Base-by-base conservation (phyloP, 2,329 filamentous ascomycete genomes). In the Cercospora zeae-maydis region DNA sequence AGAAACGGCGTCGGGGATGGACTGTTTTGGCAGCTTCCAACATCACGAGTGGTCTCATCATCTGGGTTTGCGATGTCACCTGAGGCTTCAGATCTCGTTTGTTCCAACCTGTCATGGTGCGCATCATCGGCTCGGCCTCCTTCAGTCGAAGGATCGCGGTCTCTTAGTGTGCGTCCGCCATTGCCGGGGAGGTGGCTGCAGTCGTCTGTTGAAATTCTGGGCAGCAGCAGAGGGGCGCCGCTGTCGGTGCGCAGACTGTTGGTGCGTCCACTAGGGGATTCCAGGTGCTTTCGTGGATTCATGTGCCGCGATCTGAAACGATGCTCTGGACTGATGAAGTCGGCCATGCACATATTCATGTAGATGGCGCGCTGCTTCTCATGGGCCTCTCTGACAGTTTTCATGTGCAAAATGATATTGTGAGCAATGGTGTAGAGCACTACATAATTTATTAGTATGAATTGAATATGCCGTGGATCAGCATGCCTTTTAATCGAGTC, bases 371-470 rank as follows among this genome's bases (percentile, higher is more conserved):
- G 63, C 33, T 62, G 54, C 34, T 74, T 68, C 33, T 76, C 75
- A 39, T 72, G 70, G 8, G 71, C 73, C 21, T 77, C 75, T 58
- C 72, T 73, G 34, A 73, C 63, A 27, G 72, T 74, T 42, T 73
- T 72, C 58, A 76, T 66, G 54, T 77, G 74, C 10, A 64, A 58
- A 64, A 76, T 73, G 11, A 76, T 71, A 34, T 80, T 78, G 37
- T 83, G 80, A 64, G 87, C 85, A 4, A 86, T 76, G 1, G 61
- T 70, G 30, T 57, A 34, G 11, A 67, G 60, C 14, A 67, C 66
- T 67, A 54, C 13, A n/a, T 6, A 11, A 16, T n/a, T 27, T 11
- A 16, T 65, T 52, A 67, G 55, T 16, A 24, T 31, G 19, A 36
- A 16, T 19, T 2, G n/a, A 16, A 9, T 53, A 1, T 13, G 19